Base-by-base conservation (phyloP, 164 flowering plant species). In the Aristolochia fimbriata region DNA sequence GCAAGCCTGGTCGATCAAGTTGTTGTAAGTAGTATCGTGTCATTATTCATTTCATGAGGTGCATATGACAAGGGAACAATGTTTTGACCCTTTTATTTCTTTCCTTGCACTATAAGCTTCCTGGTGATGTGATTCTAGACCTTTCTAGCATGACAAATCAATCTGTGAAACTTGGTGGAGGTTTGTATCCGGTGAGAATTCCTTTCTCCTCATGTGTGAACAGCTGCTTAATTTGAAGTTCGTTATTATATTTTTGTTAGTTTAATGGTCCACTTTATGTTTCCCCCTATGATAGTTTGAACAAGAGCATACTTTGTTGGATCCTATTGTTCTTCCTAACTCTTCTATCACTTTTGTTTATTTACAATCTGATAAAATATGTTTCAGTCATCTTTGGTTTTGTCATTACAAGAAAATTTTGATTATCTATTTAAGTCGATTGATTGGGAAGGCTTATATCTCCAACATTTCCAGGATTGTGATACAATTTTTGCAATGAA, bases 121-220 rank as follows among this genome's bases (percentile, higher is more conserved):
- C 97, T 0, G 97, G 98, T 24, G 97, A 90, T 73, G 83, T 87
- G 30, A 85, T 90, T 25, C 75, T 93, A 62, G 94, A 93, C 63
- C 83, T 93, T 11, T 78, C 97, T 4, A 78, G 25, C 52, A 69
- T 87, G 84, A 47, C 78, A 5, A 81, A 86, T 67, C 90, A 86
- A 56, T 90, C 92, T 22, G 76, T 93, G 55, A 93, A 86, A 78
- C 78, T 93, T 20, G 97, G 97, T 3, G 80, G 88, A 51, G 98
- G 97, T 21, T 80, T 90, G 51, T 87, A 87, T 60, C 98, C 90
- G 97, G 98, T 74, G 12, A 62, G 58, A 19, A 52, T 19, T 8
- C 11, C 12, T 37, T 27, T 37, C 47, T 23, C 17, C n/a, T 5
- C 7, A 47, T 19, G 6, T 16, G 20, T 50, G 4, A 17, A 7